A percentile compares a stretch with the other conserved stretches of the same genome.
Conservation (phyloP, 2,329 filamentous ascomycete species). For the Zalaria obscura region DNA sequence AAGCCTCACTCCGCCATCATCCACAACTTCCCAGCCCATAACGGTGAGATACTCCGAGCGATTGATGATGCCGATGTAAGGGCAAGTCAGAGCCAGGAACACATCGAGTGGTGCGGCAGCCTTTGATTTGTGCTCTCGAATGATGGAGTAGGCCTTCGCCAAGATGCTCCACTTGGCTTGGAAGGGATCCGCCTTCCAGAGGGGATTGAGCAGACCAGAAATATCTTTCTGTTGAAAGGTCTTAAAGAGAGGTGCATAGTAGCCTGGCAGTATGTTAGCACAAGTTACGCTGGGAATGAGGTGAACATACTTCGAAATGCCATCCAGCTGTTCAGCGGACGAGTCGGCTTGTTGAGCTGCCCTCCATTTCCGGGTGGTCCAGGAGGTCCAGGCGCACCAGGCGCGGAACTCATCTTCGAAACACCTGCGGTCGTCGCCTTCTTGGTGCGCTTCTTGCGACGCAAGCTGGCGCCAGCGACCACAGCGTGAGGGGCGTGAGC, state of each 20-base stretch:
- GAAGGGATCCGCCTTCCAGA: slow-evolving; percentile 38
- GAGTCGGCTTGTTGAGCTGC: slow-evolving; percentile 4
- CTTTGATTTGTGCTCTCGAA: slow-evolving; percentile 36
- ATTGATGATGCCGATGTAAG: slow-evolving; percentile 30
- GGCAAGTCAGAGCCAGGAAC: slow-evolving; percentile 32
- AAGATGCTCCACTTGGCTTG: slow-evolving; percentile 39
- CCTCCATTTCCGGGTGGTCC: too few relatives aligned
- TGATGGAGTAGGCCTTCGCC: slow-evolving; percentile 40
- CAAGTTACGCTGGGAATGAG: not conserved
- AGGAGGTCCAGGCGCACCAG: not conserved
- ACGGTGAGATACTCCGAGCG: slow-evolving; percentile 29
- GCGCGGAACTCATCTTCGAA: not conserved
- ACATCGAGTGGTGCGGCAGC: slow-evolving; percentile 30
- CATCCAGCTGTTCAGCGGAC: slow-evolving; percentile 22
- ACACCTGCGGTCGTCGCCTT: slow-evolving; percentile 1
- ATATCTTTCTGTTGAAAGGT: slow-evolving; percentile 32
- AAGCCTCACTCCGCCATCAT: slow-evolving; percentile 11
- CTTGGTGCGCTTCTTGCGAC: slow-evolving; percentile 9
- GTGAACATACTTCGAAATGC: slow-evolving; percentile 18
- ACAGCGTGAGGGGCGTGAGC: not conserved
- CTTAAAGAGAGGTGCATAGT: slow-evolving; percentile 5
- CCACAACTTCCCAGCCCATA: slow-evolving; percentile 32
- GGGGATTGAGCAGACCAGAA: slow-evolving; percentile 32
- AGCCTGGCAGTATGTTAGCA: not conserved
- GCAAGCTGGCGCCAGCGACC: not conserved